Evolutionary conservation across 805 yeast species (phyloP), one percentile per base, ranked within the genome.

Genomic region (Metschnikowia colocasiae): DNA sequence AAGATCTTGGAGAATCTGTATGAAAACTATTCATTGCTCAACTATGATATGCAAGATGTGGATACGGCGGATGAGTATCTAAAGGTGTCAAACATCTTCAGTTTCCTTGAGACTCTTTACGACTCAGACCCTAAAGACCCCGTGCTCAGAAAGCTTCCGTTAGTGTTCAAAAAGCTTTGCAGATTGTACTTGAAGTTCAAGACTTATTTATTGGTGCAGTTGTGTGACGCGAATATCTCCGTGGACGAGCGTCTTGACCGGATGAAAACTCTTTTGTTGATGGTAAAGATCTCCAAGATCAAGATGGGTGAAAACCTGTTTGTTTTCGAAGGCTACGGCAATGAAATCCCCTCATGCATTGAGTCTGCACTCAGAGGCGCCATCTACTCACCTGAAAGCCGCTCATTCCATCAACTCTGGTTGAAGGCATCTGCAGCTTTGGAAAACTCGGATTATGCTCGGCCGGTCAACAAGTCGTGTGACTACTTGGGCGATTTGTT

Each of bases 331-430:
- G 71, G 74, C 3, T 60, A 58, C 15, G 57, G 53, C 12, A 62
- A 58, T 4, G 55, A 59, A 18, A 60, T 91, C 16, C 97, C 97
- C 3, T 85, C 96, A 1, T 84, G 90, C 61, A 74, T 92, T 46
- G 98, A 92, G 63, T 74, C 90, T 2, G 87, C 94, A 12, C 70
- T 91, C 30, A 72, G 79, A 0, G 80, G 85, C 54, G 88, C 90
- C 1, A 76, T 91, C 15, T 70, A 87, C 27, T 75, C 92, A 1
- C 96, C 97, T 0, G 94, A 87, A 59, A 81, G 92, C 27, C 75
- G 98, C 49, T 63, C 73, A 15, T 88, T 79, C 60, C 78, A 85
- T 7, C 72, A 73, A 39, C 69, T 82, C 7, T 92, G 97, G 98
- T 64, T 78, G 3, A 67, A 73, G 48, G 83, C 91, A 0, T 73